Conservation (phyloP, 2,329 filamentous ascomycete genomes). For the Fonsecaea nubica region DNA sequence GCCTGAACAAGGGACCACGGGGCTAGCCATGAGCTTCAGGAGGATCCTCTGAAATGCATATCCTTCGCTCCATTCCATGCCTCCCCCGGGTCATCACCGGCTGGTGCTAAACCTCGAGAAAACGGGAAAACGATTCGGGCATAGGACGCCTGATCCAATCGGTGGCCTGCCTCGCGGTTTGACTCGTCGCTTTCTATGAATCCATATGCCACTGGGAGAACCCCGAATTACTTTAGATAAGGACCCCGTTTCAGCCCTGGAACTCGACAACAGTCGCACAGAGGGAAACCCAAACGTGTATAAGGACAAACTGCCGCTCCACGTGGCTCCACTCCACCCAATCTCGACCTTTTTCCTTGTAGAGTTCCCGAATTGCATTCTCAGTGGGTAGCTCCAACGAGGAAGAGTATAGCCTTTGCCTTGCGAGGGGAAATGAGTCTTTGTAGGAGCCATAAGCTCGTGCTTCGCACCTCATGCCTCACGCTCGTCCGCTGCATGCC, state of each 20-base stretch:
- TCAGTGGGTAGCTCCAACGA: neutral
- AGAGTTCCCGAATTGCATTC: neutral
- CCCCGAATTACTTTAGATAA: neutral
- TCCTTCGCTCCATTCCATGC: neutral
- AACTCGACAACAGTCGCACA: neutral
- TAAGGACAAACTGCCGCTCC: neutral
- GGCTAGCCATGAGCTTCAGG: neutral
- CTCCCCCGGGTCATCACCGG: conserved; percentile 1
- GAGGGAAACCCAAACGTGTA: neutral
- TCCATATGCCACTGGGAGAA: neutral
- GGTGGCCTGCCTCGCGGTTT: conserved; percentile 2
- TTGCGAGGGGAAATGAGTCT: neutral
- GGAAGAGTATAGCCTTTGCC: neutral
- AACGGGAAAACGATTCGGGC: neutral
- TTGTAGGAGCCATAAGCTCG: neutral
- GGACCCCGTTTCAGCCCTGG: neutral
- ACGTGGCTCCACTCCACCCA: conserved; percentile 24
- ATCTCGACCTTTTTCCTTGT: neutral
- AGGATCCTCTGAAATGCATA: neutral
- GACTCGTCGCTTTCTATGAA: neutral
- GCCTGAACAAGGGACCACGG: neutral
- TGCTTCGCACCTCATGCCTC: neutral
- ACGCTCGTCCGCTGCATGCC: conserved; percentile 5
- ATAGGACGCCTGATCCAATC: conserved; percentile 25
- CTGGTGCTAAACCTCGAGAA: neutral